Evolutionary conservation across 768 basidiomycete genomes (phyloP).

Genomic region (Pulveroboletus sp.): DNA sequence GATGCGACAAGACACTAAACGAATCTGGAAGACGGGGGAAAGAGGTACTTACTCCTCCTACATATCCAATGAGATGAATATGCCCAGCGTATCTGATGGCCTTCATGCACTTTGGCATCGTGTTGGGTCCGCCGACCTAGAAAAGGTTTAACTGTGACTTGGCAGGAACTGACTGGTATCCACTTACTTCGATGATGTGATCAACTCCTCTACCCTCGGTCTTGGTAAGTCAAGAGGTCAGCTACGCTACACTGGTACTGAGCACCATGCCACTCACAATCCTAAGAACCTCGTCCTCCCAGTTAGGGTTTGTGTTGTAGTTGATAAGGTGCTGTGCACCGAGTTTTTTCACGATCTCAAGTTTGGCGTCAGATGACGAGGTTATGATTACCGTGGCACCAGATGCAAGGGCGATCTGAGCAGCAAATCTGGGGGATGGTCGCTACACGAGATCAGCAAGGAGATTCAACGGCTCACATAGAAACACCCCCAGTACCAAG

Average conservation of each 20-base stretch:
- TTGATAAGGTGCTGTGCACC: constrained; percentile 58
- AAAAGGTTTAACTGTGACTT: background rate
- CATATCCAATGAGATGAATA: constrained; percentile 48
- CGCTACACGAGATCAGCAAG: background rate
- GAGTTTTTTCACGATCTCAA: constrained; percentile 48
- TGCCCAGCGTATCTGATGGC: constrained; percentile 40
- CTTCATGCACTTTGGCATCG: constrained; percentile 42
- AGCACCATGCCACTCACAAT: background rate
- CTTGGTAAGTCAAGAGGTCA: constrained; percentile 14
- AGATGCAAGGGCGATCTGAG: constrained; percentile 58
- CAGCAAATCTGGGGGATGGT: constrained; percentile 41
- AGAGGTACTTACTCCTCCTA: constrained; percentile 36
- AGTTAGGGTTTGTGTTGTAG: constrained; percentile 54
- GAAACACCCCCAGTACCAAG: constrained; percentile 57
- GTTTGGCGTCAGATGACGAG: constrained; percentile 63
- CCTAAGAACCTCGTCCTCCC: constrained; percentile 43
- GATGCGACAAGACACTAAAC: background rate
- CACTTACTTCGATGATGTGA: constrained; percentile 30
- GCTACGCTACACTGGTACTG: no score
- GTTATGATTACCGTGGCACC: constrained; percentile 65
- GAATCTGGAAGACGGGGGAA: background rate
- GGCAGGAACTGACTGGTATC: background rate
- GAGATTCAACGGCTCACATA: constrained; percentile 31
- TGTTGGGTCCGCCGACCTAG: constrained; percentile 54
- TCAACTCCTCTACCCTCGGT: constrained; percentile 32